phyloP scores from a whole-genome alignment of 768 basidiomycete species.

The Phlegmacium glaucopus region DNA sequence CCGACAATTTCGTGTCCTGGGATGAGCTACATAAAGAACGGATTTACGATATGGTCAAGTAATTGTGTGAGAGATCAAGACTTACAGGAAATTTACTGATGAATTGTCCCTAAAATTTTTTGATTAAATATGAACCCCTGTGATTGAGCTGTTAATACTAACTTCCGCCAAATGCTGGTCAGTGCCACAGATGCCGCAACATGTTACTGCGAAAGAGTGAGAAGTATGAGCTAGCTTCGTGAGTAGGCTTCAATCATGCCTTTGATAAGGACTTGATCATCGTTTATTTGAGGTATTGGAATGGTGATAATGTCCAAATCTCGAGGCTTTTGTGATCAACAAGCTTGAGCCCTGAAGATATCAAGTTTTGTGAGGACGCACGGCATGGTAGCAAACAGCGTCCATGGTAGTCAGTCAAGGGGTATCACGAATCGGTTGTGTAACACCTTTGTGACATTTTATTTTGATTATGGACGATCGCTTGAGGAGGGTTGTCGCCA shows the following conservation, averaged over 20 bases:
- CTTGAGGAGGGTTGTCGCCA: constrained; percentile 53
- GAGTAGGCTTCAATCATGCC: constrained; percentile 27
- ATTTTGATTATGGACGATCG: constrained; percentile 33
- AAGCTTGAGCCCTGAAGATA: too few species aligned
- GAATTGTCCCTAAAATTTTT: constrained; percentile 64
- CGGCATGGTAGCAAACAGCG: constrained; percentile 46
- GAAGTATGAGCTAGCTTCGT: background rate
- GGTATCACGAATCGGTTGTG: too few species aligned
- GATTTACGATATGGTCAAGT: background rate
- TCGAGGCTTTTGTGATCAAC: constrained; percentile 32
- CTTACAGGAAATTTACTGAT: constrained; percentile 67
- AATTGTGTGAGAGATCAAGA: constrained; percentile 3
- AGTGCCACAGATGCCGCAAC: constrained; percentile 63
- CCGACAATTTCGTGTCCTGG: constrained; percentile 61
- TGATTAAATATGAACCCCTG: constrained; percentile 25
- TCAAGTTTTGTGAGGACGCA: constrained; percentile 13
- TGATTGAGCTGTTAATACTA: constrained; percentile 26
- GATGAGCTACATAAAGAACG: constrained; percentile 28
- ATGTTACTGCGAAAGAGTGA: constrained; percentile 23
- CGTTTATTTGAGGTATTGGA: constrained; percentile 48
- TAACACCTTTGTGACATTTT: too few species aligned
- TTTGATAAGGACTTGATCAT: constrained; percentile 59
- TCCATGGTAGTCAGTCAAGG: constrained; percentile 44
- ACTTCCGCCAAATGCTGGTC: constrained; percentile 50
- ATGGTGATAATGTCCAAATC: constrained; percentile 51